Evolutionary conservation across 768 basidiomycete genomes (phyloP).

Genomic region (Mycena floridula): DNA sequence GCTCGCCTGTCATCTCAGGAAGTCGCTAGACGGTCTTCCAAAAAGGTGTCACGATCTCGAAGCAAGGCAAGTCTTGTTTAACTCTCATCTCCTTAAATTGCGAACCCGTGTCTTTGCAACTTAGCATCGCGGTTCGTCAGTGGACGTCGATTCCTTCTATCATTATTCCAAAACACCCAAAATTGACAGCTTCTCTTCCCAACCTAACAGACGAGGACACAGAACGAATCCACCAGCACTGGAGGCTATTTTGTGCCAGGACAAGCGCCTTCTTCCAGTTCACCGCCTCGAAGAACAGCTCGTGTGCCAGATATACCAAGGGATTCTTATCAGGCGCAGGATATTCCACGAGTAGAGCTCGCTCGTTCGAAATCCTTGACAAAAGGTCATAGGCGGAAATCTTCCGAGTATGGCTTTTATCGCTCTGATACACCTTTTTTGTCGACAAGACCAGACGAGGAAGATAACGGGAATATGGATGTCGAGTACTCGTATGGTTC

Average conservation of each 20-base stretch:
- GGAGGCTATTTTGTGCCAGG: too few species aligned
- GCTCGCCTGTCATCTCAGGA: background rate
- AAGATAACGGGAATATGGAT: too few species aligned
- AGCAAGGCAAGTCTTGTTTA: background rate
- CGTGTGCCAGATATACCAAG: background rate
- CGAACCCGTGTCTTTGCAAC: too few species aligned
- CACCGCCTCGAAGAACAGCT: background rate
- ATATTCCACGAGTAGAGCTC: too few species aligned
- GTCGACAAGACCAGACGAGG: background rate
- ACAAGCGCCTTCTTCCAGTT: background rate
- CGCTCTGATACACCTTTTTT: background rate
- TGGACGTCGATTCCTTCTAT: background rate
- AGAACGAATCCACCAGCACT: too few species aligned
- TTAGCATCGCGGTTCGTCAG: too few species aligned
- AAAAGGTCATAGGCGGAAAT: background rate
- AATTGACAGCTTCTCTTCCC: background rate
- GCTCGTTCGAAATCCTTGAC: background rate
- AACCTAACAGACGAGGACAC: background rate
- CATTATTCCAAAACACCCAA: background rate
- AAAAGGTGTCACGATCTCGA: background rate
- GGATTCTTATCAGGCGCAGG: background rate
- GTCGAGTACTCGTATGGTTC: too few species aligned
- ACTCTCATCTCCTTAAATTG: too few species aligned
- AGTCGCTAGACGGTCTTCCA: background rate
- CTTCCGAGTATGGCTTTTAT: background rate